Percentiles rank a stretch among this genome's conserved stretches.
These are phyloP conservation scores for Brassica hybrid DNA, from an alignment of 441 rosid genomes.

Conservation along the genomic window DNA sequence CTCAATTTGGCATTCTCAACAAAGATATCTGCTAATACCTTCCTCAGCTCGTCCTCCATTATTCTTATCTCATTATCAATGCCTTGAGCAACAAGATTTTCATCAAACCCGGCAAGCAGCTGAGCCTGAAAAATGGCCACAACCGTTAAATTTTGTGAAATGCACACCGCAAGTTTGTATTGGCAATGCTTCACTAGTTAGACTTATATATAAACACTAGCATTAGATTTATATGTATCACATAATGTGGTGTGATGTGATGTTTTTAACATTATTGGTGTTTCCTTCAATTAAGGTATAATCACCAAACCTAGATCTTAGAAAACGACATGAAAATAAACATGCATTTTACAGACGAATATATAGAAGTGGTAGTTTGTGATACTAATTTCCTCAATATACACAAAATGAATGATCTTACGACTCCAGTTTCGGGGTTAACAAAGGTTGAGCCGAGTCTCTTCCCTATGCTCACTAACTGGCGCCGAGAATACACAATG, in stretches of 20 bases:
- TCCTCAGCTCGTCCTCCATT: conserved; percentile 66
- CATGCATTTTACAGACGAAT: not conserved
- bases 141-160: too few relatives aligned
- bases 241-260: too few relatives aligned
- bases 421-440: too few relatives aligned
- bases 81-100: too few relatives aligned
- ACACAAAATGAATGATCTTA: too few relatives aligned
- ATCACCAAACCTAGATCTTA: not conserved
- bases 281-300: not conserved
- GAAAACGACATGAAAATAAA: not conserved
- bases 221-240: not conserved
- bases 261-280: not conserved
- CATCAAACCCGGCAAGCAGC: too few relatives aligned
- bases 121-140: too few relatives aligned
- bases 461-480: conserved; percentile 85
- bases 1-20: conserved; percentile 68
- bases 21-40: conserved; percentile 58
- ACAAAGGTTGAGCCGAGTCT: conserved; percentile 80
- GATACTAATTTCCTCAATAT: not conserved
- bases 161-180: too few relatives aligned
- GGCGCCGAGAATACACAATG: conserved; percentile 96
- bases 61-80: conserved; percentile 10
- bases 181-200: too few relatives aligned
- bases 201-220: not conserved
- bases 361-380: not conserved